Evolutionary conservation across 2,329 filamentous ascomycete genomes (phyloP).

Genomic region (Penicillium polonicum): DNA sequence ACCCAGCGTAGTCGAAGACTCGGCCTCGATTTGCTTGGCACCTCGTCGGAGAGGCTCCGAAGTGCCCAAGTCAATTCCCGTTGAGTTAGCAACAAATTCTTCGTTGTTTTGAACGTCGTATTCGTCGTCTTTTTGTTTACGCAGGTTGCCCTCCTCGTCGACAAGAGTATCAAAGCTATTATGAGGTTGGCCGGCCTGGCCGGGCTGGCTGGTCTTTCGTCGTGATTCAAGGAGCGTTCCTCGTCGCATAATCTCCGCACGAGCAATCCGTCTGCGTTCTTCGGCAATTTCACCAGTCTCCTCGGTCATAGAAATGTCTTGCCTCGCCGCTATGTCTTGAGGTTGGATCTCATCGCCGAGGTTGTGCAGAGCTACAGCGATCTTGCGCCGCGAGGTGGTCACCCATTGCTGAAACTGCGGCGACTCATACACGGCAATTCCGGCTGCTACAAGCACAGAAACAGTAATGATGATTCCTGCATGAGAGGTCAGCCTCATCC

Average conservation of each 20-base stretch:
- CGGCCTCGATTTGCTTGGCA: constrained; percentile 17
- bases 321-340: constrained; percentile 31
- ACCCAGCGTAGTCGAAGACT: constrained; percentile 8
- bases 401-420: constrained; percentile 64
- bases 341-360: constrained; percentile 61
- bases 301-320: constrained; percentile 51
- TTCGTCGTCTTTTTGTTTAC: constrained; percentile 7
- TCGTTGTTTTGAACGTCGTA: constrained; percentile 10
- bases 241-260: constrained; percentile 48
- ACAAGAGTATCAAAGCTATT: constrained; percentile 48
- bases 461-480: constrained; percentile 63
- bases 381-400: constrained; percentile 59
- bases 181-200: constrained; percentile 16
- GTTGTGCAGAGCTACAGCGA: constrained; percentile 58
- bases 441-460: constrained; percentile 60
- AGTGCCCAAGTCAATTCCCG: constrained; percentile 36
- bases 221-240: constrained; percentile 42
- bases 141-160: constrained; percentile 42
- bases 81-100: constrained; percentile 33
- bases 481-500: constrained; percentile 20
- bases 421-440: constrained; percentile 63
- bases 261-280: constrained; percentile 44
- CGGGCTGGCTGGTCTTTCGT: constrained; percentile 26
- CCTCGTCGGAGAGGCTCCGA: constrained; percentile 29
- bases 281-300: constrained; percentile 45